Conservation (phyloP, 768 basidiomycete species). For the Coprinopsis strossmayeri region DNA sequence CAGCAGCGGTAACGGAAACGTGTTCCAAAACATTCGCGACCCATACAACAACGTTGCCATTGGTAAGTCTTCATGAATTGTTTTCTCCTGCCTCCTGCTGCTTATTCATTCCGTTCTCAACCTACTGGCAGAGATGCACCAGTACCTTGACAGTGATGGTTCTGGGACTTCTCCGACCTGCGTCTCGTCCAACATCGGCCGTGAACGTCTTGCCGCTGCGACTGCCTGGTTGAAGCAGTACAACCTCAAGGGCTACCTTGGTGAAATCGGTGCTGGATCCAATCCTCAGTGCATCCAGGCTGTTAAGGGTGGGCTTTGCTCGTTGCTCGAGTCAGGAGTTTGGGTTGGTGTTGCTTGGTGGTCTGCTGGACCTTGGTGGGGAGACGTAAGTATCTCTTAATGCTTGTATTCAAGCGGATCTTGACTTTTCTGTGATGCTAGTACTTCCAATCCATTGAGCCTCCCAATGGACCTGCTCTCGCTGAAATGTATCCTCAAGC, state of each 20-base stretch:
- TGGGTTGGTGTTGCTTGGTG: conserved; percentile 53
- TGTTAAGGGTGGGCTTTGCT: conserved; percentile 48
- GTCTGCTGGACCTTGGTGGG: conserved; percentile 64
- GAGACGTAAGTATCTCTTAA: conserved; percentile 31
- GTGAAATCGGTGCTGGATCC: conserved; percentile 53
- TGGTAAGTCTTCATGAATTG: conserved; percentile 26
- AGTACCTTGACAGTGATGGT: conserved; percentile 63
- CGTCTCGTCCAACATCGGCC: conserved; percentile 54
- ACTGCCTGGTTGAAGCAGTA: conserved; percentile 54
- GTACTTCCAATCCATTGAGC: conserved; percentile 61
- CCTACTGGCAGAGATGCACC: conserved; percentile 48
- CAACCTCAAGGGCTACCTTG: conserved; percentile 58
- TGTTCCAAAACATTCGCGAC: conserved; percentile 46
- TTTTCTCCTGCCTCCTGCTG: no score
- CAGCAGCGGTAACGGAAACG: conserved; percentile 49
- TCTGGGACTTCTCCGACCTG: conserved; percentile 49
- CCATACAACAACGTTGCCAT: conserved; percentile 59
- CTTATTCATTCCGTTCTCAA: conserved; percentile 2
- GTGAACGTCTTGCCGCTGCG: conserved; percentile 47
- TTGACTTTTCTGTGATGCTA: conserved; percentile 11
- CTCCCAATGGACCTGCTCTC: conserved; percentile 50
- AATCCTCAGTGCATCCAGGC: conserved; percentile 40
- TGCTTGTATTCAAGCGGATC: neutral
- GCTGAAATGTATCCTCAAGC: conserved; percentile 50
- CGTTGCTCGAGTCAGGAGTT: conserved; percentile 52